phyloP scores from a whole-genome alignment of 345 rosid genomes.

The Hibiscus syriacus region DNA sequence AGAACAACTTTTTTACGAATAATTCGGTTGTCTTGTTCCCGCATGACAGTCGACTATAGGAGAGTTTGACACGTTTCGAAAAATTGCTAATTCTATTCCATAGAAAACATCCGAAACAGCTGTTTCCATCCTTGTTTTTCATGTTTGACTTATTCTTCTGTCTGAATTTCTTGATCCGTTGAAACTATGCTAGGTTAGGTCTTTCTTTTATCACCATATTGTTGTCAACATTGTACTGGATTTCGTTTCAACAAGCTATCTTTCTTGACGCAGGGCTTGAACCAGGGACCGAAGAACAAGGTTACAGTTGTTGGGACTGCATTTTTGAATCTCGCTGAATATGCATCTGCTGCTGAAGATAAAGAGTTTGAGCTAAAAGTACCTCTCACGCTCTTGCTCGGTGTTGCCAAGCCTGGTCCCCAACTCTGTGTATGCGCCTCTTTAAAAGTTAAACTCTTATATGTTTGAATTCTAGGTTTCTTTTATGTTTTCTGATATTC shows the following conservation, averaged over 20 bases:
- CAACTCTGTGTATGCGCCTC: constrained; percentile 48
- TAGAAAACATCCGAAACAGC: neutral
- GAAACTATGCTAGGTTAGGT: neutral
- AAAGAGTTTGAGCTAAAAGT: constrained; percentile 43
- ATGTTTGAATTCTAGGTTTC: neutral
- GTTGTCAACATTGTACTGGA: neutral
- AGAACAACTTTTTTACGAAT: neutral
- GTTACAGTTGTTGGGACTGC: constrained; percentile 48
- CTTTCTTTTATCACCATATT: neutral
- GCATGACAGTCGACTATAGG: constrained; percentile 12
- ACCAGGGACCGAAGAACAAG: constrained; percentile 46
- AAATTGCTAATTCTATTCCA: neutral
- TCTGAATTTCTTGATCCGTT: neutral
- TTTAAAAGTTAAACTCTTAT: neutral
- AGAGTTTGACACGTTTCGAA: neutral
- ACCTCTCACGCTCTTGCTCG: constrained; percentile 37
- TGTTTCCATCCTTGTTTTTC: neutral
- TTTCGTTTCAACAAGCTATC: neutral
- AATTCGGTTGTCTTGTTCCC: constrained; percentile 2
- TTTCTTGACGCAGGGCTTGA: constrained; percentile 46
- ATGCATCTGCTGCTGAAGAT: constrained; percentile 40
- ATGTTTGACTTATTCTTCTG: neutral
- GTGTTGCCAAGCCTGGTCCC: constrained; percentile 33
- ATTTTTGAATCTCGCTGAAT: constrained; percentile 56
- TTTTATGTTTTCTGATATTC: neutral